Percentiles rank a stretch among this genome's conserved stretches.
Conservation (phyloP, 139 green algal species). For the Chlamydomonas incerta region DNA sequence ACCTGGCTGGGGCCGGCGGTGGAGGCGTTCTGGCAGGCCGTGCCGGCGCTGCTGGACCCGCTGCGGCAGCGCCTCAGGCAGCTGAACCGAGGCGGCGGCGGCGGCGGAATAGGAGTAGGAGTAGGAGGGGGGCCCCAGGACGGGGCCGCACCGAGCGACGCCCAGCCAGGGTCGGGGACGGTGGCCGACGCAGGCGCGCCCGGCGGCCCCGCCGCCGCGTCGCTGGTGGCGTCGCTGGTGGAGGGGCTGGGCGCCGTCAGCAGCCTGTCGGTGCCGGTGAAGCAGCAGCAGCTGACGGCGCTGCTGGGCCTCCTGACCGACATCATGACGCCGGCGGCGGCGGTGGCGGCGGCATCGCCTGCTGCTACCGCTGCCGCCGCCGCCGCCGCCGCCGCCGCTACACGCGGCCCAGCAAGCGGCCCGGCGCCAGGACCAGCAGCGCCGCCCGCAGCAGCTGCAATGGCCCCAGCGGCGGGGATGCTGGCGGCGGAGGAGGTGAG, state of each 20-base stretch:
- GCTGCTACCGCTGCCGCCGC: no score
- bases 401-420: background rate
- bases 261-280: constrained; percentile 1
- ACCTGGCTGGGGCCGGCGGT: background rate
- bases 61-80: no score
- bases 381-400: no score
- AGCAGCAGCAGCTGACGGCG: constrained; percentile 3
- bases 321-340: background rate
- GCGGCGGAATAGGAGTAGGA: no score
- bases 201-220: background rate
- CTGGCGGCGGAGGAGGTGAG: background rate
- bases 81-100: background rate
- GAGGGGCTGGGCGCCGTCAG: background rate
- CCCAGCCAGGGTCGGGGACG: no score
- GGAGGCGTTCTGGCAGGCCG: constrained; percentile 3
- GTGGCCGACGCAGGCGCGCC: no score
- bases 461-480: background rate
- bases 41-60: background rate
- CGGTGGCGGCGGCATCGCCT: background rate
- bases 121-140: no score
- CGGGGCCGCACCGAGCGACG: no score
- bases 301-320: background rate
- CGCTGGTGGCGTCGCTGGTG: background rate
- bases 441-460: background rate
- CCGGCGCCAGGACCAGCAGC: no score